Conservation (phyloP, 2,329 filamentous ascomycete species). For the Nemania serpens region DNA sequence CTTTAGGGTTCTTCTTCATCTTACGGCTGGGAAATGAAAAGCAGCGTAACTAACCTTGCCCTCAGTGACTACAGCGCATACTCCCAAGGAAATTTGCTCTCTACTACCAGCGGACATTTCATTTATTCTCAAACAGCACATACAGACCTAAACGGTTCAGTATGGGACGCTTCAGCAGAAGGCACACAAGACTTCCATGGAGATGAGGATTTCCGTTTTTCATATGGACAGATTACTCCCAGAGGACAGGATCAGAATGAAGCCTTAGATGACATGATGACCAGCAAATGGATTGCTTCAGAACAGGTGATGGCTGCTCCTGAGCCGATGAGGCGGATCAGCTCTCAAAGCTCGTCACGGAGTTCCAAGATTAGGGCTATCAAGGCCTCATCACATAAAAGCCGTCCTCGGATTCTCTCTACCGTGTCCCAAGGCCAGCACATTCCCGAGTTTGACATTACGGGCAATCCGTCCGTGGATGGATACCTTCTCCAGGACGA, state of each 20-base stretch:
- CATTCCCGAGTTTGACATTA: constrained; percentile 57
- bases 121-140: constrained; percentile 65
- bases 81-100: constrained; percentile 56
- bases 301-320: constrained; percentile 45
- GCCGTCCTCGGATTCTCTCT: constrained; percentile 51
- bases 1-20: constrained; percentile 39
- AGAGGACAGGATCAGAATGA: constrained; percentile 55
- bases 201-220: constrained; percentile 62
- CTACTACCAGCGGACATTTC: constrained; percentile 57
- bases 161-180: constrained; percentile 63
- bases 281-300: constrained; percentile 53
- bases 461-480: constrained; percentile 58
- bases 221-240: constrained; percentile 60
- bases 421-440: constrained; percentile 54
- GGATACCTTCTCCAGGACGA: constrained; percentile 58
- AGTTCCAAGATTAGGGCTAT: constrained; percentile 52
- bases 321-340: constrained; percentile 52
- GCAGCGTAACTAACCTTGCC: constrained; percentile 61
- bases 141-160: constrained; percentile 59
- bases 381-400: constrained; percentile 50
- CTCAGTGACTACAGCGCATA: constrained; percentile 61
- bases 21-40: constrained; percentile 47
- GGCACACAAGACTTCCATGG: constrained; percentile 64
- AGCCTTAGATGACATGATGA: constrained; percentile 51
- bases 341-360: constrained; percentile 50